Percentiles rank a stretch among this genome's conserved stretches.
Conservation (phyloP, 192 early-diverging fungal species). For the Rhizophagus prolifer region DNA sequence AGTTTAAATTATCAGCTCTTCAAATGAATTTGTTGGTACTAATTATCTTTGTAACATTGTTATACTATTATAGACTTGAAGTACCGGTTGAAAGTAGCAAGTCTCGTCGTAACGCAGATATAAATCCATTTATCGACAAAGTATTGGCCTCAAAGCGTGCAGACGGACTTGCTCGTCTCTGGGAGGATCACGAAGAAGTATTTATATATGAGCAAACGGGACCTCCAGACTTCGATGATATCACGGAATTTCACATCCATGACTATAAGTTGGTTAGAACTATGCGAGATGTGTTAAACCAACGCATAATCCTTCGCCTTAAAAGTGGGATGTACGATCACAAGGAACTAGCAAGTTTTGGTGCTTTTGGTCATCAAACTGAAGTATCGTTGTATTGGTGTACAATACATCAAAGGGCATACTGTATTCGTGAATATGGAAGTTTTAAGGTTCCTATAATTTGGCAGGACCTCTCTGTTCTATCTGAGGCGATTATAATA, state of each 20-base stretch:
- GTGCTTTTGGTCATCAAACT: slow-evolving; percentile 21
- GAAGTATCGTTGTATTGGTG: slow-evolving; percentile 25
- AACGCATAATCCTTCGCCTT: slow-evolving; percentile 11
- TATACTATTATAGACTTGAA: slow-evolving; percentile 28
- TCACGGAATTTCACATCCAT: slow-evolving; percentile 18
- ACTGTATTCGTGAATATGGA: slow-evolving; percentile 23
- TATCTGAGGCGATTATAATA: slow-evolving; percentile 25
- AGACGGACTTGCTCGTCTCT: slow-evolving; percentile 19
- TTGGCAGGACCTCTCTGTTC: slow-evolving; percentile 13
- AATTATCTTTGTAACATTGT: slow-evolving; percentile 15
- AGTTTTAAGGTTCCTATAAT: slow-evolving; percentile 22
- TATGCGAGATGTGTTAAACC: slow-evolving; percentile 23
- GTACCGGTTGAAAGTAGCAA: slow-evolving; percentile 27
- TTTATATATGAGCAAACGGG: slow-evolving; percentile 22
- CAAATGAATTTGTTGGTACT: slow-evolving; percentile 12
- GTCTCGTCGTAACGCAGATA: slow-evolving; percentile 2
- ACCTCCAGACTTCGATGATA: slow-evolving; percentile 10
- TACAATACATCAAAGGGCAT: slow-evolving; percentile 24
- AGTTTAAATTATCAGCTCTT: slow-evolving; percentile 17
- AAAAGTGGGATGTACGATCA: slow-evolving; percentile 17
- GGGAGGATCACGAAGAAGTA: slow-evolving; percentile 11
- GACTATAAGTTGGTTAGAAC: slow-evolving; percentile 24
- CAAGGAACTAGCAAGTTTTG: slow-evolving; percentile 25
- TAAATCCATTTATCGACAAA: slow-evolving; percentile 28
- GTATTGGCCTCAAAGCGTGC: slow-evolving; percentile 22